Base-by-base conservation (phyloP, 2,329 filamentous ascomycete genomes). In the Neofusicoccum kwambonambiense region DNA sequence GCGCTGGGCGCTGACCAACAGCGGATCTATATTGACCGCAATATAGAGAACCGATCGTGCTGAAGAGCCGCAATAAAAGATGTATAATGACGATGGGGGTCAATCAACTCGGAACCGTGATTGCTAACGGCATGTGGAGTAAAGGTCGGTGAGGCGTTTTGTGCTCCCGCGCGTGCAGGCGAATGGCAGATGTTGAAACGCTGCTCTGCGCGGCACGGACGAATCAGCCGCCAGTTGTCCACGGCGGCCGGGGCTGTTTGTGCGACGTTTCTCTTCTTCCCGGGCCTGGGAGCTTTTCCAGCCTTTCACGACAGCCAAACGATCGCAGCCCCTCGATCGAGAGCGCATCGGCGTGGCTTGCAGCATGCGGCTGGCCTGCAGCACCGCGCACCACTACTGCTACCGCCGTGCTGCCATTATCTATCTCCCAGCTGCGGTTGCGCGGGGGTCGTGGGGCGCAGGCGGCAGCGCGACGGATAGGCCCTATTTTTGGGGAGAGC, bases 61-160 rank as follows among this genome's bases (percentile, higher is more conserved):
- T 58, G 13, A 11, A 6, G 41, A 45, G 37, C 52, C 17, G 17
- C 52, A 56, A 56, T 42, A 56, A 56, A 37, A 13, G 52, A 13
- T 45, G 13, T 58, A 35, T 44, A 19, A 58, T 35, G 54, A 58
- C 9, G 54, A 27, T 15, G n/a, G 37, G 39, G 35, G 34, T 34
- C 54, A 58, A 58, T 44, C 39, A 45, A 58, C n/a, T 17, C 52
- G 37, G 37, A 17, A 17, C n/a, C n/a, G 27, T 42, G 52, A 58
- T 58, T 41, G 54, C 27, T 35, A 45, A 58, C 54, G 54, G 54
- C 54, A 58, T 45, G 54, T 58, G 54, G 39, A 44, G 54, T 58
- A 58, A 58, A 58, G 39, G 54, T 44, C 54, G 54, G 54, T 58
- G 54, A 58, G 54, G 54, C 39, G 54, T 45, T 58, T 41, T 45